phyloP scores from a whole-genome alignment of 805 yeast species.

The Schwanniomyces occidentalis region DNA sequence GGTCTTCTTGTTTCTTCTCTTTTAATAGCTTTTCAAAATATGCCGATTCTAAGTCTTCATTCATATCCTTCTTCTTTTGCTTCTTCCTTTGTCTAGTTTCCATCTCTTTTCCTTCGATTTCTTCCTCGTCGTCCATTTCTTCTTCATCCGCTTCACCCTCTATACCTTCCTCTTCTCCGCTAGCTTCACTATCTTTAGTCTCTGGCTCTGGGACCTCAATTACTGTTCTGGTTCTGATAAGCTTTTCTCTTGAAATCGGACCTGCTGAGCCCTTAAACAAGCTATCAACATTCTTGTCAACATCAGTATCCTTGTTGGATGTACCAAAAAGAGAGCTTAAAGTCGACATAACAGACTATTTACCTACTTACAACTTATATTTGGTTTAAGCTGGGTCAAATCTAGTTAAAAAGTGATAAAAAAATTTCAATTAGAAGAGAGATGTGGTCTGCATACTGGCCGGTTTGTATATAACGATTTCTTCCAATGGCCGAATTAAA shows the following conservation, averaged over 20 bases:
- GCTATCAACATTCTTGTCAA: slow-evolving; percentile 28
- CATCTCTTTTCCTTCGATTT: slow-evolving; percentile 14
- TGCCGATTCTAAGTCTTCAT: slow-evolving; percentile 54
- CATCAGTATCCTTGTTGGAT: slow-evolving; percentile 14
- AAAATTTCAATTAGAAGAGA: too few relatives aligned
- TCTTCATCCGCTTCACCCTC: slow-evolving; percentile 15
- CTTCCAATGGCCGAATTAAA: too few relatives aligned
- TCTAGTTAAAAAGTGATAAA: too few relatives aligned
- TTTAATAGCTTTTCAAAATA: slow-evolving; percentile 53
- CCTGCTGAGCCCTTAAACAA: slow-evolving; percentile 37
- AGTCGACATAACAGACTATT: slow-evolving; percentile 41
- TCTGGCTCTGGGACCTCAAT: slow-evolving; percentile 12
- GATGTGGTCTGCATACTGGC: too few relatives aligned
- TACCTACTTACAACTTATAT: too few relatives aligned
- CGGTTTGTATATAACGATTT: too few relatives aligned
- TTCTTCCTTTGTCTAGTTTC: slow-evolving; percentile 8
- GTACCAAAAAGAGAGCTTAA: slow-evolving; percentile 36
- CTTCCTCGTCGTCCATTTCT: slow-evolving; percentile 26
- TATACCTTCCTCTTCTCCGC: slow-evolving; percentile 20
- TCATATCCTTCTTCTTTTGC: slow-evolving; percentile 30
- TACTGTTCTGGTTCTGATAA: slow-evolving; percentile 22
- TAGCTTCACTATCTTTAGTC: slow-evolving; percentile 17
- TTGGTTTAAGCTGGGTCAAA: too few relatives aligned
- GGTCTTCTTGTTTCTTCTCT: slow-evolving; percentile 28
- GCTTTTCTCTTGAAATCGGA: slow-evolving; percentile 45